phyloP scores from a whole-genome alignment of 2,329 filamentous ascomycete species.

The Tolypocladium album region DNA sequence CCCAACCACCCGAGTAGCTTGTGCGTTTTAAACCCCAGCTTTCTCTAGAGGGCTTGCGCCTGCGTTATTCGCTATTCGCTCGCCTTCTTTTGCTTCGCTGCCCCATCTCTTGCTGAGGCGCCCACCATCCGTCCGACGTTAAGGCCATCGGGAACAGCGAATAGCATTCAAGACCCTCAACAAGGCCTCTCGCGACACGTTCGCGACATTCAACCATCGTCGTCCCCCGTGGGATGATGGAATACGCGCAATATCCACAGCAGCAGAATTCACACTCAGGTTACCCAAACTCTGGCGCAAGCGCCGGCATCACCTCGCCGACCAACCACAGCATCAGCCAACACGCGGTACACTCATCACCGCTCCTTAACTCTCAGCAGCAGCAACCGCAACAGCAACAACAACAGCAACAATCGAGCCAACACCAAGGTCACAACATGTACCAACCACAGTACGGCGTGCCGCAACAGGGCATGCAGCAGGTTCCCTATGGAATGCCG shows the following conservation, averaged over 20 bases:
- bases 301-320: conserved; percentile 59
- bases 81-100: conserved; percentile 5
- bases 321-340: conserved; percentile 59
- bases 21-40: conserved; percentile 20
- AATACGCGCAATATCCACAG: conserved; percentile 65
- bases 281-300: conserved; percentile 47
- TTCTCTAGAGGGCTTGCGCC: conserved; percentile 13
- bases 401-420: conserved; percentile 16
- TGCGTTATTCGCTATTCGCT: conserved; percentile 12
- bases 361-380: conserved; percentile 70
- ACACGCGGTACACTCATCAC: conserved; percentile 62
- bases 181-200: conserved; percentile 7
- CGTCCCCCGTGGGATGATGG: conserved; percentile 46
- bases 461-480: conserved; percentile 61
- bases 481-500: conserved; percentile 58
- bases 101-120: conserved; percentile 2
- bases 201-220: conserved; percentile 13
- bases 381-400: conserved; percentile 24
- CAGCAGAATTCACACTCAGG: conserved; percentile 55
- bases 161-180: conserved; percentile 12
- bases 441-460: conserved; percentile 74
- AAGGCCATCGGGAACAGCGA: conserved; percentile 5
- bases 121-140: conserved; percentile 8
- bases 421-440: conserved; percentile 49
- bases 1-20: conserved; percentile 30